Conservation (phyloP, 2,329 filamentous ascomycete genomes). For the Sporothrix luriei region DNA sequence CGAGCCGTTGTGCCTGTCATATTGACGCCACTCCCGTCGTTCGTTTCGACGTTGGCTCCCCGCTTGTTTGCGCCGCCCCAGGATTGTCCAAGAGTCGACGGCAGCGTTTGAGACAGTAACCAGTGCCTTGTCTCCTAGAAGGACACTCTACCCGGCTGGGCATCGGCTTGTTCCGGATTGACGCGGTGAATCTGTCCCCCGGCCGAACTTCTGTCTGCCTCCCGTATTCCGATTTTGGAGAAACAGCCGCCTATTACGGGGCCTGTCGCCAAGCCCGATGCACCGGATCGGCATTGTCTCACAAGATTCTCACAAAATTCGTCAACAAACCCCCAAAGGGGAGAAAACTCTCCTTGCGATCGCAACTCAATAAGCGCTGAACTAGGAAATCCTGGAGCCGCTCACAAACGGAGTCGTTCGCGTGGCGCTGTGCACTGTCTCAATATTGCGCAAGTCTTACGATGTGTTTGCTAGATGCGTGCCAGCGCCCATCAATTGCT, state of each 20-base stretch:
- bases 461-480: background rate
- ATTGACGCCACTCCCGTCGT: background rate
- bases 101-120: no score
- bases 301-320: conserved; percentile 18
- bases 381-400: background rate
- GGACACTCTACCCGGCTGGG: no score
- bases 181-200: no score
- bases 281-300: conserved; percentile 8
- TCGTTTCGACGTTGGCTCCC: background rate
- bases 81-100: no score
- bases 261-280: background rate
- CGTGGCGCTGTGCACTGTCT: background rate
- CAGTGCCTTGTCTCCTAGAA: no score
- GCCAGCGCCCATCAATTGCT: background rate
- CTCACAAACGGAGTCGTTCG: conserved; percentile 6
- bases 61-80: background rate
- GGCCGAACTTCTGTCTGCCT: no score
- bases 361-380: background rate
- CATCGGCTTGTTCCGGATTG: no score
- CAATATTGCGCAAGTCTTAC: conserved; percentile 11
- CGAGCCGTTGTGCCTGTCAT: background rate
- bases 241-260: background rate
- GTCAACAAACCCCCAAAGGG: background rate
- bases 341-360: background rate
- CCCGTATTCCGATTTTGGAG: background rate